phyloP scores from a whole-genome alignment of 257 asterid genomes.

The Rehmannia glutinosa region DNA sequence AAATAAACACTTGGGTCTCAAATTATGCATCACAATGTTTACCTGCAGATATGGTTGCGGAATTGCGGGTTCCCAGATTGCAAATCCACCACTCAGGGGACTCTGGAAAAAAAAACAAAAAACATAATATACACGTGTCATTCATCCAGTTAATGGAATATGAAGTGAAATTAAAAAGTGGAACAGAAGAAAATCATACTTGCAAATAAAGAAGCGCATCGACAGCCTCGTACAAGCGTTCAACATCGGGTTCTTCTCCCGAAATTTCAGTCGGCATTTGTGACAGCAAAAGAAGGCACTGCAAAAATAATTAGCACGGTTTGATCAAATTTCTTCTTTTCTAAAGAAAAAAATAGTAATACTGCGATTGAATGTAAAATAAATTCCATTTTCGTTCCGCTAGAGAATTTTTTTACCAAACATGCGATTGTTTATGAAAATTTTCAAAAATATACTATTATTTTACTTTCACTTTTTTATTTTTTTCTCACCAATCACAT shows the following conservation, averaged over 20 bases:
- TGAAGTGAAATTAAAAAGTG: neutral
- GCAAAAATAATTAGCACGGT: neutral
- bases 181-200: constrained; percentile 28
- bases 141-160: too few relatives aligned
- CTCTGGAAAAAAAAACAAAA: constrained; percentile 22
- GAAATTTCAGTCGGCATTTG: constrained; percentile 47
- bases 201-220: constrained; percentile 44
- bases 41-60: constrained; percentile 71
- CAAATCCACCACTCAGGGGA: constrained; percentile 52
- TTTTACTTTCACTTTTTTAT: too few relatives aligned
- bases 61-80: constrained; percentile 60
- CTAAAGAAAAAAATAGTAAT: too few relatives aligned
- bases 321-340: neutral
- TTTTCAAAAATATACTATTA: too few relatives aligned
- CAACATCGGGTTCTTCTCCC: constrained; percentile 35
- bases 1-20: constrained; percentile 20
- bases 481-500: too few relatives aligned
- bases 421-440: too few relatives aligned
- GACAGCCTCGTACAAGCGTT: constrained; percentile 47
- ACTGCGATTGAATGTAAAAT: too few relatives aligned
- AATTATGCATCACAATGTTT: constrained; percentile 15
- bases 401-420: too few relatives aligned
- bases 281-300: constrained; percentile 50
- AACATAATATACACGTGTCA: neutral
- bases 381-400: too few relatives aligned